phyloP scores from a whole-genome alignment of 1,284 basidiomycete species.

The Boletus hoseneyae region DNA sequence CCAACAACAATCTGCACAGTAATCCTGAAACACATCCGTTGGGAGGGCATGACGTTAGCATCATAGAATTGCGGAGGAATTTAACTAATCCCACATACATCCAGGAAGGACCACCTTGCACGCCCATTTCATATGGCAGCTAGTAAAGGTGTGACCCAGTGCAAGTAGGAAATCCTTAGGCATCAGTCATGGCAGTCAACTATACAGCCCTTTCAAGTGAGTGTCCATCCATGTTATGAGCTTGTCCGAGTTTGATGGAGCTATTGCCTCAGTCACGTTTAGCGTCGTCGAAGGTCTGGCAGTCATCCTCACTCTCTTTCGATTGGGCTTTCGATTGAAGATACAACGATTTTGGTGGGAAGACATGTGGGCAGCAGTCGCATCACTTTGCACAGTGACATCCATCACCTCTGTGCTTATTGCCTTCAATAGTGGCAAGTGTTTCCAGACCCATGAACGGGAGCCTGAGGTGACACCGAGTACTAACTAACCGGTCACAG shows the following conservation, averaged over 20 bases:
- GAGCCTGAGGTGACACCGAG: too few species aligned
- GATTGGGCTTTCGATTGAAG: conserved; percentile 15
- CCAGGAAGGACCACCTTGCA: too few species aligned
- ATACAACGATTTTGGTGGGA: conserved; percentile 26
- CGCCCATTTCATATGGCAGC: not conserved
- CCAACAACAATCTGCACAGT: too few species aligned
- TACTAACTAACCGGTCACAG: conserved; percentile 2
- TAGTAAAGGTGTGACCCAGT: not conserved
- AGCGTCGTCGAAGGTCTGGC: conserved; percentile 5
- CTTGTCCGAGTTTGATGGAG: not conserved
- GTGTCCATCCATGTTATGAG: not conserved
- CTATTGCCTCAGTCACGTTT: conserved; percentile 5
- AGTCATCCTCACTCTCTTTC: conserved; percentile 15
- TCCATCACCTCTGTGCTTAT: not conserved
- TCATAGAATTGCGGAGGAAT: too few species aligned
- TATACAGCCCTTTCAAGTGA: conserved; percentile 7
- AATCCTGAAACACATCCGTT: too few species aligned
- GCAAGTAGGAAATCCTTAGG: too few species aligned
- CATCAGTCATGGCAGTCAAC: not conserved
- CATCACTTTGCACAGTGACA: not conserved
- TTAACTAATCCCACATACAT: too few species aligned
- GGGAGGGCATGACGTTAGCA: too few species aligned
- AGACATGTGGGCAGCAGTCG: conserved; percentile 19
- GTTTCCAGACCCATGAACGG: not conserved
- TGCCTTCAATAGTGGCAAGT: not conserved